Base-by-base conservation (phyloP, 2,329 filamentous ascomycete species). In the Tolypocladium tropicale region DNA sequence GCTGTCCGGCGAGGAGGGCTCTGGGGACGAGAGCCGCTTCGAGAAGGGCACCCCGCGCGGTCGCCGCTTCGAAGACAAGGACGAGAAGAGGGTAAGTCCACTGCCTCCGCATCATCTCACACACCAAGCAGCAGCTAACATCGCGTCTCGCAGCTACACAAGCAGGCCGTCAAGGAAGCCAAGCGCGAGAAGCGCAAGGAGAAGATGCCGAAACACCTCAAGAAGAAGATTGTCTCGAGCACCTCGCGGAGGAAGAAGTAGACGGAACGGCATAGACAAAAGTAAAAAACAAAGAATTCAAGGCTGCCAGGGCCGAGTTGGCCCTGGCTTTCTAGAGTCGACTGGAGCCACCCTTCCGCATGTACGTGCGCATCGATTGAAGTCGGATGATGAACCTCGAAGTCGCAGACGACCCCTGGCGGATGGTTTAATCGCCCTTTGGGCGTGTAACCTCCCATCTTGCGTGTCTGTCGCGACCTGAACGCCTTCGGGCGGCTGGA, bases 121-220 rank as follows among this genome's bases (percentile, higher is more conserved):
- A 21, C 33, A 32, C 36, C 16, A 11, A 48, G 48, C 39, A 49
- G 49, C 57, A 25, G 59, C 67, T 67, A 54, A 71, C 65, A 60
- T 16, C 39, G 16, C 23, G 33, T 32, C n/a, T n/a, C 37, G 34
- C 56, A 80, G 76, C 68, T 70, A 61, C 94, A 96, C 71, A 99
- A 99, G 71, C 82, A 84, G 69, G 86, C 88, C 1, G 88, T 96
- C 63, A 99, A 97, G 74, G 93, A 96, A 66, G 93, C 92, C 66
- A 96, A 96, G 76, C 85, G 90, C 37, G 92, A 96, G 71, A 91
- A 95, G 76, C 79, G 94, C 58, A 90, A 93, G 71, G 88, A 89
- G 4, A 99, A 99, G 78, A 95, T 99, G 74, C 93, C 94, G 0
- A 99, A 99, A 75, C 85, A 95, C 68, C 62, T 96, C 36, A 99